These are phyloP conservation scores for Geosmithia flava DNA, from an alignment of 2,329 filamentous ascomycete genomes.

Conservation along the genomic window DNA sequence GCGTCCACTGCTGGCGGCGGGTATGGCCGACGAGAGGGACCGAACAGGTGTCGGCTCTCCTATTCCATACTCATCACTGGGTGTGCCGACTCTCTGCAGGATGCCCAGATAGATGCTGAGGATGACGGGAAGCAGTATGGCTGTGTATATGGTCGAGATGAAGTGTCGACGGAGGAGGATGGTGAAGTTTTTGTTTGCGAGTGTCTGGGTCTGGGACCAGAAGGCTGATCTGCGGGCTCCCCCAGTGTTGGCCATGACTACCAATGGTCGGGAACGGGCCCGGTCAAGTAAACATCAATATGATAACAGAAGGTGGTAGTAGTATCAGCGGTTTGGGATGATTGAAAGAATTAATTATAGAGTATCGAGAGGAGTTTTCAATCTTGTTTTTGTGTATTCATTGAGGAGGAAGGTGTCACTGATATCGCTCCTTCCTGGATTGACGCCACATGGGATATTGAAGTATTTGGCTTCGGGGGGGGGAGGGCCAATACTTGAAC, in stretches of 20 bases:
- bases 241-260: background rate
- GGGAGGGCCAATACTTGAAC: too few relatives aligned
- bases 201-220: constrained; percentile 38
- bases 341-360: too few relatives aligned
- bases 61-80: constrained; percentile 61
- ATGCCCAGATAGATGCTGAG: constrained; percentile 47
- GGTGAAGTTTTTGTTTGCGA: constrained; percentile 44
- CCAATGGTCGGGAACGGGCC: too few relatives aligned
- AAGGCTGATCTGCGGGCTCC: constrained; percentile 14
- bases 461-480: too few relatives aligned
- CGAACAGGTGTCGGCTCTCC: constrained; percentile 46
- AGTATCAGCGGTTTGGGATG: too few relatives aligned
- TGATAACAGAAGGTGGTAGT: too few relatives aligned
- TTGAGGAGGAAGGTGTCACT: too few relatives aligned
- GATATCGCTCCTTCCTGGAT: too few relatives aligned
- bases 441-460: too few relatives aligned
- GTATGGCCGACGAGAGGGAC: constrained; percentile 51
- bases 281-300: too few relatives aligned
- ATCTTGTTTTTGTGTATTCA: too few relatives aligned
- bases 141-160: constrained; percentile 36
- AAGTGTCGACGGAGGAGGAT: constrained; percentile 41
- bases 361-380: too few relatives aligned
- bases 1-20: constrained; percentile 37
- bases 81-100: constrained; percentile 66
- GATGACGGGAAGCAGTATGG: constrained; percentile 42